phyloP scores from a whole-genome alignment of 768 basidiomycete genomes.

The Mycena belliarum region DNA sequence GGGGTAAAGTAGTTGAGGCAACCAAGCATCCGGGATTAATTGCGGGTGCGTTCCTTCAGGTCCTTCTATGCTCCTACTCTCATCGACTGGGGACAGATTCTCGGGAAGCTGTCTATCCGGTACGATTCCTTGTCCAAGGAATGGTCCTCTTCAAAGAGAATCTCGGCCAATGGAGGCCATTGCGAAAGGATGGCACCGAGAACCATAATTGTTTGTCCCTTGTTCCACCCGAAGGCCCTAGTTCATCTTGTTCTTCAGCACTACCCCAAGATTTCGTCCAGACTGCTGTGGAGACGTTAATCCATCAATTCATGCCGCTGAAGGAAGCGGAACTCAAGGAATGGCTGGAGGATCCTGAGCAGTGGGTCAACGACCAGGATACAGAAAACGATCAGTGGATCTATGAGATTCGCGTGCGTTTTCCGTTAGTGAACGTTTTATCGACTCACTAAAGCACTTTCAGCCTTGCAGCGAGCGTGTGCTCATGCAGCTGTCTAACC shows the following conservation, averaged over 20 bases:
- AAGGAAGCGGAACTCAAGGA: slow-evolving; percentile 77
- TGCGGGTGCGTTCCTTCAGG: slow-evolving; percentile 44
- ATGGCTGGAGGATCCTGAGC: slow-evolving; percentile 90
- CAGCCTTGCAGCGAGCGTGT: slow-evolving; percentile 96
- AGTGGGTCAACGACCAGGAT: slow-evolving; percentile 90
- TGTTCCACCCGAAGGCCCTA: background rate
- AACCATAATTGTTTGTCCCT: slow-evolving; percentile 56
- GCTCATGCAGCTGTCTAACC: slow-evolving; percentile 71
- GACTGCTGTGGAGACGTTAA: slow-evolving; percentile 70
- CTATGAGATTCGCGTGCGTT: slow-evolving; percentile 81
- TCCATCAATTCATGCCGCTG: slow-evolving; percentile 84
- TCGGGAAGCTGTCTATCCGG: slow-evolving; percentile 64
- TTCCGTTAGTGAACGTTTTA: background rate
- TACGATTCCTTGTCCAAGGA: slow-evolving; percentile 78
- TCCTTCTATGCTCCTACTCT: background rate
- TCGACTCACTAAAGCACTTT: background rate
- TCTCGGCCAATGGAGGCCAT: slow-evolving; percentile 73
- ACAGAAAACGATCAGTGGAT: slow-evolving; percentile 92
- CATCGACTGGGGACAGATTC: slow-evolving; percentile 43
- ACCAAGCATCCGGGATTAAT: slow-evolving; percentile 56
- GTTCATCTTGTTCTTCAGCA: slow-evolving; percentile 37
- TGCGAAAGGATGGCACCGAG: slow-evolving; percentile 56
- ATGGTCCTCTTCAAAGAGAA: slow-evolving; percentile 87
- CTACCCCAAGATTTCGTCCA: slow-evolving; percentile 72
- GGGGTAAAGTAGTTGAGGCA: slow-evolving; percentile 78